Conservation (phyloP, 2,329 filamentous ascomycete genomes). For the Aspergillus ruber region DNA sequence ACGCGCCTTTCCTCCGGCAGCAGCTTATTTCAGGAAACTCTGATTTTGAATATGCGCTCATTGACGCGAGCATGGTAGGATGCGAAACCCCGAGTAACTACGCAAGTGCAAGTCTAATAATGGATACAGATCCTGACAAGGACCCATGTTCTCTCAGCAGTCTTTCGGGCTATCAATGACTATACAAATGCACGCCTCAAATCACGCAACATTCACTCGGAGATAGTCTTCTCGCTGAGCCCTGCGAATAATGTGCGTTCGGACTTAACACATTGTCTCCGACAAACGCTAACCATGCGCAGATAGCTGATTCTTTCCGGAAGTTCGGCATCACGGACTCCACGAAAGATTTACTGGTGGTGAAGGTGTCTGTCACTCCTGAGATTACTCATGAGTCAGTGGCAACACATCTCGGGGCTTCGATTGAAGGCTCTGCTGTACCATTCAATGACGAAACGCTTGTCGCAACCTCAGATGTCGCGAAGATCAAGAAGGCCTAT, state of each 20-base stretch:
- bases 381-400: conserved; percentile 43
- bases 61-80: conserved; percentile 71
- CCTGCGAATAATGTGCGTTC: conserved; percentile 69
- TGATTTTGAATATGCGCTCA: conserved; percentile 86
- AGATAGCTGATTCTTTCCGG: conserved; percentile 90
- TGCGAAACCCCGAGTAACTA: conserved; percentile 14
- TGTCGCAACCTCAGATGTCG: conserved; percentile 53
- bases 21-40: conserved; percentile 80
- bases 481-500: conserved; percentile 75
- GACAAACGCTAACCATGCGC: conserved; percentile 12
- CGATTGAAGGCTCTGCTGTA: conserved; percentile 56
- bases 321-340: conserved; percentile 72
- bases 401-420: conserved; percentile 53
- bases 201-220: conserved; percentile 81
- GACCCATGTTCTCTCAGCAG: conserved; percentile 65
- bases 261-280: not conserved
- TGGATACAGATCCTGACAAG: conserved; percentile 59
- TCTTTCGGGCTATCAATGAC: conserved; percentile 69
- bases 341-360: conserved; percentile 66
- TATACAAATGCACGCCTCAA: conserved; percentile 57
- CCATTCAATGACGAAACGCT: conserved; percentile 61
- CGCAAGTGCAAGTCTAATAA: conserved; percentile 4
- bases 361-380: conserved; percentile 64
- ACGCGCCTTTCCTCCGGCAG: conserved; percentile 68
- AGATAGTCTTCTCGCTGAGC: conserved; percentile 74